Evolutionary conservation across 805 yeast genomes (phyloP).

Genomic region (Kazachstania taianensis): DNA sequence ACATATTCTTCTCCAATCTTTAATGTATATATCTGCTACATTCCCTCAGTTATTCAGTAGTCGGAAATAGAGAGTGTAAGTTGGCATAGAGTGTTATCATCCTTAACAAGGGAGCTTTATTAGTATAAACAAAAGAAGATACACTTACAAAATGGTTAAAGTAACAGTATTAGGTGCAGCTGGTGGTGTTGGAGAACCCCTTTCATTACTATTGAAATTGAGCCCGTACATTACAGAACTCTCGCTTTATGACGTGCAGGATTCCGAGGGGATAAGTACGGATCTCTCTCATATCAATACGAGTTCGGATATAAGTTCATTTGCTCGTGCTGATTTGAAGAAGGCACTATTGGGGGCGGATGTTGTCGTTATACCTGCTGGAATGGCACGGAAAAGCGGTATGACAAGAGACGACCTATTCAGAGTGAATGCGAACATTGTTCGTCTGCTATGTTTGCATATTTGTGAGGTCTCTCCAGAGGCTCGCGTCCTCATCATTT

Average conservation of each 20-base stretch:
- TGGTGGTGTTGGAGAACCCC: slow-evolving; percentile 76
- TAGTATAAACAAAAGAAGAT: no score
- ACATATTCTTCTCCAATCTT: no score
- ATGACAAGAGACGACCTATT: slow-evolving; percentile 82
- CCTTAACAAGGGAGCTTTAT: no score
- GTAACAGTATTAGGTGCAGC: slow-evolving; percentile 77
- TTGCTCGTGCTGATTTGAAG: slow-evolving; percentile 55
- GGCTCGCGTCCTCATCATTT: slow-evolving; percentile 56
- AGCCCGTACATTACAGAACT: slow-evolving; percentile 63
- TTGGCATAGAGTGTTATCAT: no score
- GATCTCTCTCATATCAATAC: slow-evolving; percentile 75
- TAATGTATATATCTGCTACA: no score
- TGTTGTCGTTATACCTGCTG: slow-evolving; percentile 81
- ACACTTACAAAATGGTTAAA: slow-evolving; percentile 34
- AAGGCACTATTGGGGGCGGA: slow-evolving; percentile 71
- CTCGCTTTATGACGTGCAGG: slow-evolving; percentile 62
- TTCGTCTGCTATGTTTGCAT: slow-evolving; percentile 63
- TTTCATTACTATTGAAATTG: slow-evolving; percentile 56
- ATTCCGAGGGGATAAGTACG: slow-evolving; percentile 74
- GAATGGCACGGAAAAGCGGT: slow-evolving; percentile 85
- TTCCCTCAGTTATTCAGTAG: no score
- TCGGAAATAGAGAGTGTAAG: no score
- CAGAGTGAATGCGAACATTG: slow-evolving; percentile 76
- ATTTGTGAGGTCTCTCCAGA: slow-evolving; percentile 58
- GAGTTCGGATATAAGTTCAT: slow-evolving; percentile 55